Evolutionary conservation across 306 rosid genomes (phyloP), one percentile per base, ranked within the genome.

Genomic region (Trichosanthes truncata): DNA sequence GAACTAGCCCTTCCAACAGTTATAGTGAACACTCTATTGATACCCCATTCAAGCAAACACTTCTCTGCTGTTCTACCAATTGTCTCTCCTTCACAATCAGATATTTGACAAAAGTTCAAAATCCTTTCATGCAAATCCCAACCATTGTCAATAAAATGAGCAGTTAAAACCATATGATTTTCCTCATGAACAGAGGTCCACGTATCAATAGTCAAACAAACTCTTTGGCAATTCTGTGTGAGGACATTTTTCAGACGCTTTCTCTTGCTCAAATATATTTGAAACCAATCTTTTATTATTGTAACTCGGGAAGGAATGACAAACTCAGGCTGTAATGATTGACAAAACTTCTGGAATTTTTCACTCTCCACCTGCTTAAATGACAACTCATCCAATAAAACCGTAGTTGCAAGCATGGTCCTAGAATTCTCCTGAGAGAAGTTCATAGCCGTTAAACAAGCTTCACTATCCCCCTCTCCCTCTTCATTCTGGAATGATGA

Each of bases 11-110:
- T 57, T 20, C 31, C 83, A 56, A 80, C 38, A 6, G 17, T 80
- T 11, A 80, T 15, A n/a, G 73, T 71, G 6, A 41, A 23, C 8
- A 63, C 66, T 2, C 13, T 77, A 20, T 35, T 15, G 20, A 77
- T 66, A 21, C 69, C 31, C 71, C 48, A 81, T 5, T 71, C 51
- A 40, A 76, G 56, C 14, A 81, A 12, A 55, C 81, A 81, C 41
- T 55, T 38, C n/a, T 77, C 33, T 36, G 56, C 20, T 23, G 20
- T 26, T 43, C 11, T 52, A 21, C 80, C 38, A 35, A 51, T 76
- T 5, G 60, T 23, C 7, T 48, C 61, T n/a, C 60, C 77, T 31
- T 63, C 35, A 7, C 67, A 49, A 40, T 65, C 7, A 25, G 41
- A 9, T 65, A 65, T 65, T 65, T 65, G 45, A 65, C 46, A 65